Evolutionary conservation across 2,329 filamentous ascomycete species (phyloP), one percentile per base, ranked within the genome.

Genomic region (Pseudogymnoascus sp.): DNA sequence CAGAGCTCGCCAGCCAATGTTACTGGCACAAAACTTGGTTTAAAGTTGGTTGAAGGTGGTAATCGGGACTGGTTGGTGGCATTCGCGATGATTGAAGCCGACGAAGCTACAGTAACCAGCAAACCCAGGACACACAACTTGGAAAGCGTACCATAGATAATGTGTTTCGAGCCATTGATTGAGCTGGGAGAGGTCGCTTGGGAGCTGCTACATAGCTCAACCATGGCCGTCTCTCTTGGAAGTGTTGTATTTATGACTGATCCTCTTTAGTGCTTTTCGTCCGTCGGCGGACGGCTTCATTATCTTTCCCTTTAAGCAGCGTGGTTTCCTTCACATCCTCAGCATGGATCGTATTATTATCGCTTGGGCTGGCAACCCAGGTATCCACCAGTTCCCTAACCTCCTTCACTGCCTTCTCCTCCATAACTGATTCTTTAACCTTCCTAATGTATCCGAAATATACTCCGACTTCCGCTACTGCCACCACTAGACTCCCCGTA

Each of bases 381-480:
- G 85, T 91, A 65, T 88, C 81, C 16, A 90, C 75, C 28, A 93
- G 82, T 70, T 90, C 78, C 73, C 85, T 90, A 16, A 83, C 79
- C 74, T 92, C 90, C 38, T 80, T 81, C 42, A 80, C 77, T 62
- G 78, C 80, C 63, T 78, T 80, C 66, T 89, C 85, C 66, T 80
- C 83, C 65, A 79, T 78, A 72, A 87, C 90, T 1, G 87, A 87
- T 67, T 91, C 82, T 0, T 81, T 79, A 69, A 92, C 80, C 64
- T 88, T 84, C 78, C 88, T 84, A 49, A 91, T 79, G 70, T 92
- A 94, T 4, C 86, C 88, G 6, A 82, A 82, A 70, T 93, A 93
- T 5, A 94, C 86, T 0, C 83, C 86, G 0, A 93, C 88, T 73
- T 94, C 90, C 0, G 89, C 89, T 35, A 91, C 76, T 1, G 84